Base-by-base conservation (phyloP, 1,139 yeast genomes). In the Scheffersomyces titani region DNA sequence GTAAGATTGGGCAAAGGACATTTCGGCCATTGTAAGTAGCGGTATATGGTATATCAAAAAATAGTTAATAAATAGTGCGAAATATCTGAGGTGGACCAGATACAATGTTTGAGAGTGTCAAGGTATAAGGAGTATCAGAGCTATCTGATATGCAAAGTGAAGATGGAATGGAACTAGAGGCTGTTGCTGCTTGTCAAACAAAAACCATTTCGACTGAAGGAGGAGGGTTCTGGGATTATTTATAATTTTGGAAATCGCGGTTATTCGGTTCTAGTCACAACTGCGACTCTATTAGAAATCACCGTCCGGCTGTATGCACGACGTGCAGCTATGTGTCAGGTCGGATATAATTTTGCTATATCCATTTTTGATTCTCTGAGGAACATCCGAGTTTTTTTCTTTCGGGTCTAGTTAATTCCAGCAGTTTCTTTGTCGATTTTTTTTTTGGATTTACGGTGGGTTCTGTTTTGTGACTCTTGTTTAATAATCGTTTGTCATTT, bases 1-100 rank as follows among this genome's bases (percentile, higher is more conserved):
- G 70, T 87, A 88, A 7, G 90, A 80, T 65, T 85, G 84, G n/a
- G 85, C 78, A 65, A 82, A 73, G 11, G 85, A 70, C 72, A 75
- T 61, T 50, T 62, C 52, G 40, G 66, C 63, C 65, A 64, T 61
- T 52, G 54, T 36, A 47, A 46, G 6, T 19, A 1, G 2, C 16
- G 40, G 40, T 30, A 30, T 30, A 30, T 30, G 40, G 40, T 30
- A 30, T 30, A 2, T 30, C 16, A 30, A 30, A 30, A 2, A 16
- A 16, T 3, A 30, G 13, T 11, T 22, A 22, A 4, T 30, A 30
- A 11, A 11, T 30, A 30, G 40, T 11, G 40, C 40, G 40, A 30
- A 9, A 11, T 30, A 30, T 30, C 40, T 30, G 40, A 2, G 13
- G 40, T 9, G 3, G 40, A 9, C 1, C 40, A 30, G 40, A 30